These are phyloP conservation scores for Hemerocallis citrina DNA, from an alignment of 106 monocot genomes.

Conservation along the genomic window DNA sequence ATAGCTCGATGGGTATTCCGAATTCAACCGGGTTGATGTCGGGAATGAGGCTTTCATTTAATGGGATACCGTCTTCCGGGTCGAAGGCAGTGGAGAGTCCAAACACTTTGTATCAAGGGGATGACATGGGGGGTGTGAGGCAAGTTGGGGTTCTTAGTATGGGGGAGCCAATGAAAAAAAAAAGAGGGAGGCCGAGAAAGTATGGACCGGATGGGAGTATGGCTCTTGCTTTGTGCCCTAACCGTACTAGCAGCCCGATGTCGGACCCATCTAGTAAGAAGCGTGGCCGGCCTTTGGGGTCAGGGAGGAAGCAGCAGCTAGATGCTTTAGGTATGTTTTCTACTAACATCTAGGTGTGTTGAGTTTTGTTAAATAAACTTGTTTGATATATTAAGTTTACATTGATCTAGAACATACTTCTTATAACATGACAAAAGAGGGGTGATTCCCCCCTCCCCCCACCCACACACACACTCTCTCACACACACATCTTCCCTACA, in stretches of 20 bases:
- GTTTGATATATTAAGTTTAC: too few species aligned
- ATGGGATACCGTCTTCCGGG: conserved; percentile 9
- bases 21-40: conserved; percentile 18
- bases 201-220: conserved; percentile 63
- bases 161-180: conserved; percentile 45
- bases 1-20: conserved; percentile 15
- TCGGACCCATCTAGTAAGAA: conserved; percentile 29
- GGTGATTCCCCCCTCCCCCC: too few species aligned
- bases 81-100: conserved; percentile 20
- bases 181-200: conserved; percentile 70
- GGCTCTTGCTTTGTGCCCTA: conserved; percentile 39
- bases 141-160: conserved; percentile 17
- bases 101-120: conserved; percentile 13
- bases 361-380: too few species aligned
- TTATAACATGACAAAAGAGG: too few species aligned
- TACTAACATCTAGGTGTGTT: not conserved
- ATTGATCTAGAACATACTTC: too few species aligned
- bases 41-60: conserved; percentile 29
- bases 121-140: conserved; percentile 11
- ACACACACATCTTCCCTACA: too few species aligned
- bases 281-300: conserved; percentile 58
- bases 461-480: too few species aligned
- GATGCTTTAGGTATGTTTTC: conserved; percentile 50
- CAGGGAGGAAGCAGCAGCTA: conserved; percentile 56
- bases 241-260: conserved; percentile 1